Percentiles rank a stretch among this genome's conserved stretches.
Conservation (phyloP, 139 green algal genomes). For the Chlamydomonas incerta region DNA sequence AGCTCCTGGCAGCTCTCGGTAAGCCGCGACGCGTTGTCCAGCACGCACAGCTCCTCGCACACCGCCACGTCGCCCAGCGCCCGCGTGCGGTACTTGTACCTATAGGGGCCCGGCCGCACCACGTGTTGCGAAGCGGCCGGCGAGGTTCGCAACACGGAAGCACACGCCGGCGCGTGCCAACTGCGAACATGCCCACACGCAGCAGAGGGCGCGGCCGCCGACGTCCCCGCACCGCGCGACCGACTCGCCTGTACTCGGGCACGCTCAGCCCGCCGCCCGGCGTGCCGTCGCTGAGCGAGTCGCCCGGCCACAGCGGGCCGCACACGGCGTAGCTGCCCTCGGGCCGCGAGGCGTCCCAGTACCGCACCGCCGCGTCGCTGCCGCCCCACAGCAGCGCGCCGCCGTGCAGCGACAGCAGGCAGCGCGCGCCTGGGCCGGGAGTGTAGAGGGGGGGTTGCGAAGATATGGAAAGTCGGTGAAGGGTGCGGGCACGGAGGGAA, state of each 20-base stretch:
- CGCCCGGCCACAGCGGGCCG: slow-evolving; percentile 53
- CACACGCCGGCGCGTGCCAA: too few relatives aligned
- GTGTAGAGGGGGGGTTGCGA: not conserved
- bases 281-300: not conserved
- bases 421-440: slow-evolving; percentile 46
- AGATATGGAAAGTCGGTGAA: not conserved
- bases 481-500: not conserved
- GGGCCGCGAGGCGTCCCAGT: slow-evolving; percentile 72
- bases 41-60: slow-evolving; percentile 71
- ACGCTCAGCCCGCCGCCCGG: slow-evolving; percentile 47
- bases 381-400: slow-evolving; percentile 77
- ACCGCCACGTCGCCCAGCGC: slow-evolving; percentile 63
- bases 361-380: slow-evolving; percentile 69
- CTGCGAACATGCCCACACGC: too few relatives aligned
- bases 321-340: slow-evolving; percentile 77
- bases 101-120: too few relatives aligned
- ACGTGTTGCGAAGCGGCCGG: too few relatives aligned
- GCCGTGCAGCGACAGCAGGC: slow-evolving; percentile 70
- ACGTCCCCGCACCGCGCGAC: too few relatives aligned
- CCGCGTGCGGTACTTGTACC: slow-evolving; percentile 62
- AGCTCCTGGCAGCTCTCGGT: slow-evolving; percentile 48
- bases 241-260: slow-evolving; percentile 47
- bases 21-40: slow-evolving; percentile 19
- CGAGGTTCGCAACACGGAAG: too few relatives aligned
- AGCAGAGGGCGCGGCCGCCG: too few relatives aligned